Evolutionary conservation across 2,329 filamentous ascomycete species (phyloP), one percentile per base, ranked within the genome.

Genomic region (Fusarium nelsonii): DNA sequence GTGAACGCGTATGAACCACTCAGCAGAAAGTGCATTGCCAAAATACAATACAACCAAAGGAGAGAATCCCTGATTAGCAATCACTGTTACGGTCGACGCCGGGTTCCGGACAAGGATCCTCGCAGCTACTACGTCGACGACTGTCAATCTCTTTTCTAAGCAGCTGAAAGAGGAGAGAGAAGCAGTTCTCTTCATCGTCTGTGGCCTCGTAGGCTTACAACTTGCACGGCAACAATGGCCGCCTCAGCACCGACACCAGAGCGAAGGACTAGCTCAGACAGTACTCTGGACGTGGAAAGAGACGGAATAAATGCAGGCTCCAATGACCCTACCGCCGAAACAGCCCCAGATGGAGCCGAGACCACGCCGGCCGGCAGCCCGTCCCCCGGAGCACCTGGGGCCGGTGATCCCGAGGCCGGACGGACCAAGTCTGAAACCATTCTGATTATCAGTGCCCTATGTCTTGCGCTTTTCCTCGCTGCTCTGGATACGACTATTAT

Each of bases 401-500:
- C 60, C 10, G 65, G 63, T 8, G 76, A 77, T 7, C 78, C 79
- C 8, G 80, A 81, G 58, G 76, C 76, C 39, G 59, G 69, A 20
- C 77, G 81, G 50, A 82, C 81, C 9, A 77, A 72, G 40, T 59
- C 81, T 14, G 70, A 83, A 73, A 82, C 78, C 9, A 64, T 76
- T 46, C 74, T 83, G 50, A 73, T 83, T 72, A 79, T 83, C 69
- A 72, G 79, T 5, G 81, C 81, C 12, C 74, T 83, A n/a, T 81
- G 80, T 51, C 73, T 81, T 34, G 77, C 81, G 3, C 78, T 87
- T 18, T 86, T 87, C 75, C 80, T 88, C 34, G 85, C 85, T 3
- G 85, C 85, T 1, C 80, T 88, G 53, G 85, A 88, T 72, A 80
- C 84, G 52, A 91, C 88, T 32, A 90, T 91, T 74, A 83, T 92